phyloP scores from a whole-genome alignment of 768 basidiomycete species.

The Russula lepida region DNA sequence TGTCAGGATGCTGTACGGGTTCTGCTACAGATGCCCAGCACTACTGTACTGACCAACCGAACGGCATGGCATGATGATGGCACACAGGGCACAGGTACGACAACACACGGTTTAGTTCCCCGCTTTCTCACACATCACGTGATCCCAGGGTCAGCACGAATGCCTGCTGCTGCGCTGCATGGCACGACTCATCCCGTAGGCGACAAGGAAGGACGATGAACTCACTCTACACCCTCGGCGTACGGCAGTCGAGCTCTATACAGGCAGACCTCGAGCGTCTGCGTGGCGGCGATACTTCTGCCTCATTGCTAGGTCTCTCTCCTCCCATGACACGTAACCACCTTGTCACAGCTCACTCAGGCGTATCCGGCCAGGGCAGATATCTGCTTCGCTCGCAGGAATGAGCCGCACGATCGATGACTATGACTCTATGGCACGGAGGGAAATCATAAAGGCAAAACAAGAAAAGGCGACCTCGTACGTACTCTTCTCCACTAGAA shows the following conservation, averaged over 20 bases:
- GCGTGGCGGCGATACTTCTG: conserved; percentile 69
- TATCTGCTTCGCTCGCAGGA: conserved; percentile 93
- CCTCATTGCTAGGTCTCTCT: conserved; percentile 71
- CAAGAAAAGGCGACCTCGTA: conserved; percentile 94
- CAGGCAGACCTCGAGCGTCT: conserved; percentile 81
- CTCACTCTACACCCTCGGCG: conserved; percentile 87
- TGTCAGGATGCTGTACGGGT: neutral
- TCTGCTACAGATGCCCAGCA: too few relatives aligned
- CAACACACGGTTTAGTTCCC: too few relatives aligned
- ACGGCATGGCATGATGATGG: too few relatives aligned
- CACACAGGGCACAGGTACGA: neutral
- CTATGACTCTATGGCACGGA: conserved; percentile 92
- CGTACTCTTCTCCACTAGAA: conserved; percentile 22
- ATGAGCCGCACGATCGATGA: conserved; percentile 94
- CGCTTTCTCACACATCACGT: neutral
- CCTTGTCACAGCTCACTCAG: conserved; percentile 21
- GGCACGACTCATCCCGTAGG: neutral
- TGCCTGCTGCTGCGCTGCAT: too few relatives aligned
- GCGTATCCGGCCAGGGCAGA: conserved; percentile 62
- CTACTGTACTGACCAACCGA: too few relatives aligned
- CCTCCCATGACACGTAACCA: neutral
- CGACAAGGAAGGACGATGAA: conserved; percentile 60
- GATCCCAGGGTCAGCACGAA: neutral
- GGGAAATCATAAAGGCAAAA: conserved; percentile 94
- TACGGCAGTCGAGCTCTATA: conserved; percentile 84